Percentiles rank a stretch among this genome's conserved stretches.
These are phyloP conservation scores for Pythium pyrilobum DNA, from an alignment of 352 stramenopile species.

Conservation along the genomic window DNA sequence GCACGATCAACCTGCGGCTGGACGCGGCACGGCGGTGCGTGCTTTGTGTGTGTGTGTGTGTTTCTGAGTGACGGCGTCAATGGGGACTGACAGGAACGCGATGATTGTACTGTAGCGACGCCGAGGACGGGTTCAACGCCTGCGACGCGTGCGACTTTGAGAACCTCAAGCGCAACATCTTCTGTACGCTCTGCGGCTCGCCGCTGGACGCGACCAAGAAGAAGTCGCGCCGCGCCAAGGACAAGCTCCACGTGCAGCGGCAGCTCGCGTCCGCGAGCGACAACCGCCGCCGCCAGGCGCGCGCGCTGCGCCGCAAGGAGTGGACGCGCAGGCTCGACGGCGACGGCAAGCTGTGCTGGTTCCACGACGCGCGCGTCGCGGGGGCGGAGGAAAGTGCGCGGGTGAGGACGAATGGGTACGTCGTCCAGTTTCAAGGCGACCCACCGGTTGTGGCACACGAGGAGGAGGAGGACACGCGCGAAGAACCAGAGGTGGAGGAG, in stretches of 20 bases:
- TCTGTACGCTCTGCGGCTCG: slow-evolving; percentile 36
- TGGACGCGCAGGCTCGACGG: slow-evolving; percentile 20
- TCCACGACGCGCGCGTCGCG: not conserved
- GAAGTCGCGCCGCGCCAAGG: not conserved
- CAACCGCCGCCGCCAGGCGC: slow-evolving; percentile 4
- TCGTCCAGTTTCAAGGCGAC: slow-evolving; percentile 5
- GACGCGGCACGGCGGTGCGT: slow-evolving; percentile 12
- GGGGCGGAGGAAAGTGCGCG: too few species aligned
- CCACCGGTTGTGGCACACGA: not conserved
- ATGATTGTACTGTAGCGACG: slow-evolving; percentile 20
- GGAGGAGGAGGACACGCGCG: not conserved
- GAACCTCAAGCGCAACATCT: slow-evolving; percentile 32
- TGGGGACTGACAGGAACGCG: not conserved
- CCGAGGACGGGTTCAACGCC: slow-evolving; percentile 21
- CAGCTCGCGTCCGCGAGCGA: slow-evolving; percentile 10
- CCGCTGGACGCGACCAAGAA: not conserved
- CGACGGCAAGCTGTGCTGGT: slow-evolving; percentile 18
- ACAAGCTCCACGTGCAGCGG: slow-evolving; percentile 1
- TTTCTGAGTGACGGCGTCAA: not conserved
- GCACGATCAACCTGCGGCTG: slow-evolving; percentile 8
- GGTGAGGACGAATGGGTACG: slow-evolving; percentile 1
- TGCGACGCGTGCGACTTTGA: slow-evolving; percentile 33
- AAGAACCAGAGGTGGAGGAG: not conserved
- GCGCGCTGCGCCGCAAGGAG: slow-evolving; percentile 19
- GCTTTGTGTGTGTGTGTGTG: not conserved